phyloP scores from a whole-genome alignment of 495 filamentous ascomycete species.

The Lophium mytilinum region DNA sequence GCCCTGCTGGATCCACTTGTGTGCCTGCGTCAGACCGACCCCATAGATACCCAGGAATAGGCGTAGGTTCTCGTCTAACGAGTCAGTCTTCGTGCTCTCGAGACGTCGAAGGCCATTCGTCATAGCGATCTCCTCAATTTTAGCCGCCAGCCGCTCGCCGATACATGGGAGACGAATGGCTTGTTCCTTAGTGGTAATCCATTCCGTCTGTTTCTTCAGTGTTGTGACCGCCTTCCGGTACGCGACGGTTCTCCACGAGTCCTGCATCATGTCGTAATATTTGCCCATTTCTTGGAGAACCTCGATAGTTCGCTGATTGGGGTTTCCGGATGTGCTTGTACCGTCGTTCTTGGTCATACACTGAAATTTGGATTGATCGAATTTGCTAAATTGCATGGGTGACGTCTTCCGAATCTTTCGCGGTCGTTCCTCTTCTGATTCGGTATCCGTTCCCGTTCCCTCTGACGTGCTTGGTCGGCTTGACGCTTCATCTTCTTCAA shows the following conservation, averaged over 20 bases:
- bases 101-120: constrained; percentile 70
- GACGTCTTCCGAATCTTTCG: constrained; percentile 11
- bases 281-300: constrained; percentile 75
- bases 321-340: constrained; percentile 36
- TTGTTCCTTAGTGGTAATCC: constrained; percentile 59
- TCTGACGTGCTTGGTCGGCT: constrained; percentile 15
- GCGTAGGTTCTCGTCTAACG: constrained; percentile 53
- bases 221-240: constrained; percentile 76
- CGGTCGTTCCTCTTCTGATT: constrained; percentile 6
- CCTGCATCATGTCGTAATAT: constrained; percentile 65
- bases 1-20: constrained; percentile 71
- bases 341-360: constrained; percentile 60
- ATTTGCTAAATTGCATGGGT: constrained; percentile 26
- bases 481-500: constrained; percentile 21
- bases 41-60: constrained; percentile 73
- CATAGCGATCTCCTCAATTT: constrained; percentile 83
- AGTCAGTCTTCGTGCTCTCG: constrained; percentile 58
- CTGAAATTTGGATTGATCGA: constrained; percentile 47
- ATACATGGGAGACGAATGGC: constrained; percentile 63
- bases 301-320: constrained; percentile 69
- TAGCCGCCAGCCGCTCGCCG: constrained; percentile 67
- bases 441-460: constrained; percentile 19
- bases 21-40: constrained; percentile 62
- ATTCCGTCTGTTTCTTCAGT: constrained; percentile 56
- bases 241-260: constrained; percentile 71